Conservation (phyloP, 2,329 filamentous ascomycete genomes). For the Hypoxylon sp. region DNA sequence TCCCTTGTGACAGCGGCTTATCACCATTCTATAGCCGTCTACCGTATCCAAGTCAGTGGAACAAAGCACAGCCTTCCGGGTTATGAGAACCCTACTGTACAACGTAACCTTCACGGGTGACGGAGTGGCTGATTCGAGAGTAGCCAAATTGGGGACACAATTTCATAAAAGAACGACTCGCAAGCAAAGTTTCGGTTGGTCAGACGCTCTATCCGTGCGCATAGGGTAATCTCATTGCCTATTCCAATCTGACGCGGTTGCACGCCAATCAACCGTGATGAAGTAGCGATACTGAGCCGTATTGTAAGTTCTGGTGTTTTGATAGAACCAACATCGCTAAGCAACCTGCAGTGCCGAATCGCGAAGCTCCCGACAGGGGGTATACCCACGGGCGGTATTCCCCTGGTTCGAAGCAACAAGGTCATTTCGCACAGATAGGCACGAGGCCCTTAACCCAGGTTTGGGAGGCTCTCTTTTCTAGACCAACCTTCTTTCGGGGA, state of each 20-base stretch:
- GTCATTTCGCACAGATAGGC: conserved; percentile 33
- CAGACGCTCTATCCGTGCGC: conserved; percentile 12
- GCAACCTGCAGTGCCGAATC: conserved; percentile 25
- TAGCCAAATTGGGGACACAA: conserved; percentile 18
- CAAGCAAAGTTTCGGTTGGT: conserved; percentile 9
- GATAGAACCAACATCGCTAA: conserved; percentile 27
- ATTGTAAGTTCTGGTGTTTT: conserved; percentile 17
- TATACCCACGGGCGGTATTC: conserved; percentile 15
- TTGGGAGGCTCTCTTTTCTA: conserved; percentile 22
- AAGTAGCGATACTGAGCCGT: conserved; percentile 10
- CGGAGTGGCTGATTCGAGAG: conserved; percentile 20
- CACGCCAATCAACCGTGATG: conserved; percentile 15
- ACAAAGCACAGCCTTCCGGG: conserved; percentile 30
- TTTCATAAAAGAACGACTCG: conserved; percentile 14
- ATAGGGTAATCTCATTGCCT: conserved; percentile 11
- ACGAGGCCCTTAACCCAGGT: conserved; percentile 26
- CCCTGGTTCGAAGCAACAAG: conserved; percentile 26
- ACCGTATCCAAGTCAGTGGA: conserved; percentile 32
- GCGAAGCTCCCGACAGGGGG: conserved; percentile 23
- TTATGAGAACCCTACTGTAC: conserved; percentile 27
- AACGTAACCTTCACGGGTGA: conserved; percentile 21
- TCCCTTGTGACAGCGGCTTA: conserved; percentile 30
- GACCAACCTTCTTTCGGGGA: conserved; percentile 45
- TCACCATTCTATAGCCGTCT: conserved; percentile 22
- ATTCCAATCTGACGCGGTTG: conserved; percentile 14